A percentile compares a stretch with the other conserved stretches of the same genome.
These are phyloP conservation scores for Stylosanthes scabra DNA, from an alignment of 331 rosid species.

Conservation along the genomic window DNA sequence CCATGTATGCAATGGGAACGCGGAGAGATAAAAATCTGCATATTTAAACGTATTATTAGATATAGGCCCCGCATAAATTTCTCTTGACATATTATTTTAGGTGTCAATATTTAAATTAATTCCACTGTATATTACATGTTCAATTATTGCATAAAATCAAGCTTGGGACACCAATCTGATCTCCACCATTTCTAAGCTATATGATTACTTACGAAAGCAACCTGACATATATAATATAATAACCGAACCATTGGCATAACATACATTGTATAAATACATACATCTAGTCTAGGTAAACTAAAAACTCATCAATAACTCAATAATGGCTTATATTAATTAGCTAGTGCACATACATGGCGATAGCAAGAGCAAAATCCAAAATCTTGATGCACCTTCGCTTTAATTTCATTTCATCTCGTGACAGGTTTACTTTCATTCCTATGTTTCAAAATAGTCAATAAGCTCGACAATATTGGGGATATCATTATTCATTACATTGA, in stretches of 20 bases:
- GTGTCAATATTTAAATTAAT: background rate
- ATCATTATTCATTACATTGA: too few species aligned
- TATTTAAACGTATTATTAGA: background rate
- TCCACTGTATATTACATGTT: background rate
- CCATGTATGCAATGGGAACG: background rate
- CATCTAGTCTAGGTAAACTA: too few species aligned
- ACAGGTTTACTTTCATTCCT: too few species aligned
- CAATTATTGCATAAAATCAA: background rate
- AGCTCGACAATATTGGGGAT: too few species aligned
- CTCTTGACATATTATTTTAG: constrained; percentile 27
- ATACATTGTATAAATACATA: background rate
- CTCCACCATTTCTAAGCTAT: background rate
- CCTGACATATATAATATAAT: background rate
- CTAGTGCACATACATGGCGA: too few species aligned
- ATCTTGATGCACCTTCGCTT: too few species aligned
- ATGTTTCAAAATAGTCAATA: too few species aligned
- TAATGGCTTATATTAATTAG: too few species aligned
- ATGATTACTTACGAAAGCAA: constrained; percentile 6
- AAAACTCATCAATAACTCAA: too few species aligned
- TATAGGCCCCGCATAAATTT: background rate
- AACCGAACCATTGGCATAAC: background rate
- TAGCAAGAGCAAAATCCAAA: too few species aligned
- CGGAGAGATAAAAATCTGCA: background rate
- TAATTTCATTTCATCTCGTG: too few species aligned
- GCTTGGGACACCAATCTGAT: background rate